Evolutionary conservation across 2,329 filamentous ascomycete genomes (phyloP).

Genomic region (Aspergillus flavus): DNA sequence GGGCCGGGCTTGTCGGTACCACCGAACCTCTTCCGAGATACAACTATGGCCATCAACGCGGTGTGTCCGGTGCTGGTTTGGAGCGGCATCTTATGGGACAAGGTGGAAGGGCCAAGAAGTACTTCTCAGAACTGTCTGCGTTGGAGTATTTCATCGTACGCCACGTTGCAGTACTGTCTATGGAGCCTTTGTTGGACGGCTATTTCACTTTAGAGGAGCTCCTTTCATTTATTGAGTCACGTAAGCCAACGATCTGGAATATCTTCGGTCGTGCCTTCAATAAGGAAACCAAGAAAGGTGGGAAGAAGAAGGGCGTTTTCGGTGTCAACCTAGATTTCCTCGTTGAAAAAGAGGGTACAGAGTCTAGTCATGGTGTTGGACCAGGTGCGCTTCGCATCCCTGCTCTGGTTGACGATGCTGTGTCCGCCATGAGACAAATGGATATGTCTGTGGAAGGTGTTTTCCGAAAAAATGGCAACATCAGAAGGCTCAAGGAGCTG

Average conservation of each 20-base stretch:
- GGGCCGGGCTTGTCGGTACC: conserved; percentile 67
- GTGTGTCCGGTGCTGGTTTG: conserved; percentile 60
- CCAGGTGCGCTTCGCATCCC: conserved; percentile 88
- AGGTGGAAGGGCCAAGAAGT: conserved; percentile 68
- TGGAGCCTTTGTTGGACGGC: conserved; percentile 87
- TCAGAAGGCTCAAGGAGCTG: conserved; percentile 86
- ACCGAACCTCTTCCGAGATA: conserved; percentile 65
- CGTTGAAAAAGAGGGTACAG: conserved; percentile 89
- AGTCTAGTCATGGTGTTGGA: conserved; percentile 96
- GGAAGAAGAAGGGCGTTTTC: conserved; percentile 93
- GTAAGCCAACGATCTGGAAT: conserved; percentile 95
- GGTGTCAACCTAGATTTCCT: conserved; percentile 85
- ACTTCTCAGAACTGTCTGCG: conserved; percentile 93
- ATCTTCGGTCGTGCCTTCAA: conserved; percentile 97
- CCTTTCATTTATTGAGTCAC: conserved; percentile 86
- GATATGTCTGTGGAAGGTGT: conserved; percentile 98
- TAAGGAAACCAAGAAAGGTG: conserved; percentile 68
- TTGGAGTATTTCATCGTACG: conserved; percentile 97
- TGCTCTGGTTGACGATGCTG: conserved; percentile 90
- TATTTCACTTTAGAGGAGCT: conserved; percentile 95
- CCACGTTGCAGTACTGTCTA: conserved; percentile 89
- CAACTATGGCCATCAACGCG: conserved; percentile 69
- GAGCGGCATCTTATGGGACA: conserved; percentile 54
- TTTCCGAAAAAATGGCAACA: conserved; percentile 98
- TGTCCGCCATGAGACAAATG: conserved; percentile 96